phyloP scores from a whole-genome alignment of 306 rosid genomes.

The Pueraria montana region DNA sequence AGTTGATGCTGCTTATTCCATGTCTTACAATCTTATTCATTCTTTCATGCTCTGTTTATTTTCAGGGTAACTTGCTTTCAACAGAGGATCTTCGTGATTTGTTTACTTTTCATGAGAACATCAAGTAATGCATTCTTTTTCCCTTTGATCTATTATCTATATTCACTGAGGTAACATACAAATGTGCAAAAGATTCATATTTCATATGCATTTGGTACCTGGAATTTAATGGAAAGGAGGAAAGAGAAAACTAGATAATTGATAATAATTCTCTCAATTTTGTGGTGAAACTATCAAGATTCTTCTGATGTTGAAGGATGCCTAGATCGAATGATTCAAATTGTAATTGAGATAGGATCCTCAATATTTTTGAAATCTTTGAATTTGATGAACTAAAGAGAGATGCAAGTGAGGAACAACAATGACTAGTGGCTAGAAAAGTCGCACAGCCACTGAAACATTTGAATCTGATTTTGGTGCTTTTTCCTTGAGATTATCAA shows the following conservation, averaged over 20 bases:
- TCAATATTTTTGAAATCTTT: slow-evolving; percentile 9
- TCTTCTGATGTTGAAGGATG: slow-evolving; percentile 1
- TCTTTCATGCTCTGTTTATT: slow-evolving; percentile 32
- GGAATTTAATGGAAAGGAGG: slow-evolving; percentile 7
- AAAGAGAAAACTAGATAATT: slow-evolving; percentile 13
- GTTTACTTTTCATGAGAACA: slow-evolving; percentile 79
- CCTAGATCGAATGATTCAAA: slow-evolving; percentile 8
- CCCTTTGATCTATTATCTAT: slow-evolving; percentile 14
- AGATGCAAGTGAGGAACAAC: neutral
- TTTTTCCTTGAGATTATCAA: slow-evolving; percentile 22
- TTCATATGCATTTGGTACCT: slow-evolving; percentile 29
- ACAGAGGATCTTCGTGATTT: slow-evolving; percentile 93
- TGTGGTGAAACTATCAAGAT: slow-evolving; percentile 7
- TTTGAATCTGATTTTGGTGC: neutral
- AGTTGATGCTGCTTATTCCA: slow-evolving; percentile 41
- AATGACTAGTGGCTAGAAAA: neutral
- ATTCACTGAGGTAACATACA: neutral
- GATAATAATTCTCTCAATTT: slow-evolving; percentile 9
- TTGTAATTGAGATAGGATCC: neutral
- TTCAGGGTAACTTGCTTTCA: slow-evolving; percentile 84
- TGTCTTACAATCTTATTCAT: slow-evolving; percentile 37
- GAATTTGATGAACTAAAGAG: neutral
- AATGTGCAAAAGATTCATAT: slow-evolving; percentile 23
- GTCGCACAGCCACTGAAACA: slow-evolving; percentile 9
- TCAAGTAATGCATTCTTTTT: slow-evolving; percentile 62